Base-by-base conservation (phyloP, 352 stramenopile species). In the Pythium dissimile region DNA sequence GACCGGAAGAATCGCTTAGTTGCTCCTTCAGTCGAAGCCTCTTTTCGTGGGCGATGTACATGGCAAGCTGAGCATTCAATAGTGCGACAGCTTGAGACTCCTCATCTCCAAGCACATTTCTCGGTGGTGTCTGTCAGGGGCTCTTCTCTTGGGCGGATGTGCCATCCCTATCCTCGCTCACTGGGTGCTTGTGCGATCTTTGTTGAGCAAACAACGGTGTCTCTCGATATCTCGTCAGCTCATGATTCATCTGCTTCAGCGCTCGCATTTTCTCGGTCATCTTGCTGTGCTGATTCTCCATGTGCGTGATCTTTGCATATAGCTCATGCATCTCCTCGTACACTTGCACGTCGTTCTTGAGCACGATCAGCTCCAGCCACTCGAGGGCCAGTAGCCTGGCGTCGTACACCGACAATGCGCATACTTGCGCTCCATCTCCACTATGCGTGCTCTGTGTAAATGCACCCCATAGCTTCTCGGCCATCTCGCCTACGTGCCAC, bases 261-360 rank as follows among this genome's bases (percentile, higher is more conserved):
- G 35, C 30, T 7, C 47, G 50, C 3, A 75, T 24, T 28, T 67
- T 66, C 2, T 46, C 53, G 21, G 34, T 31, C 21, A 67, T 35
- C 16, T 41, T 34, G 28, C 34, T 61, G 12, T 61, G 35, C 51
- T 66, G 59, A 1, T 21, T 24, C 37, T 66, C 59, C 50, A 57
- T 62, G 10, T 46, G 67, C 9, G 64, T 43, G 24, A 64, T 64
- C 23, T 62, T 51, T 0, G 60, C 55, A 32, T 72, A 72, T 39
- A 75, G 39, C 12, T 46, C 47, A 31, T 75, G 67, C 53, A 75
- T 60, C 34, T 75, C 64, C 39, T 71, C 60, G 44, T 71, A 71
- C 44, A 68, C 20, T 16, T 64, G 38, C 34, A 16, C 27, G 18
- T 72, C 64, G 38, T 35, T 20, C 47, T 54, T 62, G 24, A 51